A percentile compares a stretch with the other conserved stretches of the same genome.
These are phyloP conservation scores for Picea abies DNA, from an alignment of 83 land plant genomes.

Conservation along the genomic window DNA sequence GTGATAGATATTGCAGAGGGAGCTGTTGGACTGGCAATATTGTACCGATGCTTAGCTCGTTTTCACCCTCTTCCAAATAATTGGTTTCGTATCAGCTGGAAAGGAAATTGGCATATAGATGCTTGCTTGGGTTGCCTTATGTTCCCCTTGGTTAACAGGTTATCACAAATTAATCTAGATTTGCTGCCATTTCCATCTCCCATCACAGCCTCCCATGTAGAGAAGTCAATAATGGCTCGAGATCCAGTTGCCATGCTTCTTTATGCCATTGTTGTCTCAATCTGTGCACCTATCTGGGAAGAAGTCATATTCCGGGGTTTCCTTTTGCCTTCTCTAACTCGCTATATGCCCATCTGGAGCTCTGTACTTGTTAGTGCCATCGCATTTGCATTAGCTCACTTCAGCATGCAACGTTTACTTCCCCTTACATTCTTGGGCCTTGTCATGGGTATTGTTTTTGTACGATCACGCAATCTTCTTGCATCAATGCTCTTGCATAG, in stretches of 20 bases:
- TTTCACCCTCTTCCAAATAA: conserved; percentile 80
- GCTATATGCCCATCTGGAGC: conserved; percentile 86
- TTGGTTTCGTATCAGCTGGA: conserved; percentile 84
- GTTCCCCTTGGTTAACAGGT: conserved; percentile 84
- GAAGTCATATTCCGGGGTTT: conserved; percentile 98
- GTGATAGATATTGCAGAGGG: conserved; percentile 95
- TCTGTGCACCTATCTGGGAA: conserved; percentile 98
- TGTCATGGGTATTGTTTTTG: conserved; percentile 91
- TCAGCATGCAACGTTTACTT: conserved; percentile 86
- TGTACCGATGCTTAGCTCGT: conserved; percentile 70
- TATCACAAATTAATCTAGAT: conserved; percentile 78
- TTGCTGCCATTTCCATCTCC: conserved; percentile 66
- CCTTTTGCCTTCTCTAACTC: conserved; percentile 89
- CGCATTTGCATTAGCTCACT: conserved; percentile 91
- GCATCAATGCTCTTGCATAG: conserved; percentile 94
- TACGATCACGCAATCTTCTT: conserved; percentile 78
- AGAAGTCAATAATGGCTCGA: conserved; percentile 89
- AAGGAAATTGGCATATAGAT: conserved; percentile 81
- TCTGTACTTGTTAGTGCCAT: conserved; percentile 79
- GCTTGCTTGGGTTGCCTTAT: conserved; percentile 80
- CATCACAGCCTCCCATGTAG: conserved; percentile 69
- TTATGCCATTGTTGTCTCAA: conserved; percentile 81
- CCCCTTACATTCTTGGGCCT: conserved; percentile 91
- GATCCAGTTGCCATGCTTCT: conserved; percentile 91
- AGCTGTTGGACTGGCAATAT: conserved; percentile 81